Percentiles rank a stretch among this genome's conserved stretches.
These are phyloP conservation scores for Butyriboletus loyo DNA, from an alignment of 768 basidiomycete species.

Conservation along the genomic window DNA sequence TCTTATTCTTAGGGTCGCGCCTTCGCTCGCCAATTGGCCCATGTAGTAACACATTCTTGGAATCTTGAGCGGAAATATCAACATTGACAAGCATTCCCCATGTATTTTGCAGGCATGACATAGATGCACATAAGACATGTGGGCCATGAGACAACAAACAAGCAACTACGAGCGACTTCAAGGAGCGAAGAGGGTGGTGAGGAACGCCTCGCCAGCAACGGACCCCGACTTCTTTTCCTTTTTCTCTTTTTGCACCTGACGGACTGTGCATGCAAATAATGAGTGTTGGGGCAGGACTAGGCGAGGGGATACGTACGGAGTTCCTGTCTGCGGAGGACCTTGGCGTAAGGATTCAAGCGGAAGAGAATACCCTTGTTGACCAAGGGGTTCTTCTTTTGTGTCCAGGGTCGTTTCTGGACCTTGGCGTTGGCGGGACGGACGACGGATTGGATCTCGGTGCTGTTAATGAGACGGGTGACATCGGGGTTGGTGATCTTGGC, in stretches of 20 bases:
- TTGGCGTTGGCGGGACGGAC: constrained; percentile 87
- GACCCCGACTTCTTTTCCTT: constrained; percentile 61
- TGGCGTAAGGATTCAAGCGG: constrained; percentile 98
- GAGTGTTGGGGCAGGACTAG: background rate
- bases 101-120: constrained; percentile 18
- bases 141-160: constrained; percentile 3
- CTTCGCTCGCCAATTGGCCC: no score
- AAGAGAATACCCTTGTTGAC: constrained; percentile 91
- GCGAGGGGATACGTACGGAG: constrained; percentile 57
- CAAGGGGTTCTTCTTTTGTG: constrained; percentile 99
- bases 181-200: constrained; percentile 80
- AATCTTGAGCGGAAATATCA: background rate
- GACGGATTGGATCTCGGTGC: constrained; percentile 95
- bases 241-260: constrained; percentile 59
- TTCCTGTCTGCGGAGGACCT: constrained; percentile 87
- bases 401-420: constrained; percentile 90
- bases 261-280: constrained; percentile 46
- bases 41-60: background rate
- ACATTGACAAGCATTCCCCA: background rate
- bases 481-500: constrained; percentile 98
- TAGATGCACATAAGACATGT: constrained; percentile 13
- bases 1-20: no score
- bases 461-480: constrained; percentile 96
- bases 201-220: constrained; percentile 79
- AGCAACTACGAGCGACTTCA: constrained; percentile 39